phyloP scores from a whole-genome alignment of 345 rosid species.

The Anastatica hierochuntica region DNA sequence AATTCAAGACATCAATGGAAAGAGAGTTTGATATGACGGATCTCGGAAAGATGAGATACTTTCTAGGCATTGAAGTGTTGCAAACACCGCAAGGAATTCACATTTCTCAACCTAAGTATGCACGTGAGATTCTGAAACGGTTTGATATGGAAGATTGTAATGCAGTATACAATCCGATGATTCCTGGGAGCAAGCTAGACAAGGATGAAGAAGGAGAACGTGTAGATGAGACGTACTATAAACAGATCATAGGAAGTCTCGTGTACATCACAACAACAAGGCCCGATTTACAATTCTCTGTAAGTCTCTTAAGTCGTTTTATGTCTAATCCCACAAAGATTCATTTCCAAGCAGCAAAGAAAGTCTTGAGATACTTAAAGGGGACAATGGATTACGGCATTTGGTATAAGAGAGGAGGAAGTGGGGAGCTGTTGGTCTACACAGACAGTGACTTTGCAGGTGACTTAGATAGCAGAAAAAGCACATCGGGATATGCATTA shows the following conservation, averaged over 20 bases:
- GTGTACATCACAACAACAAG: not conserved
- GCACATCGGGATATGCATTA: not conserved
- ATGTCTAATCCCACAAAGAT: not conserved
- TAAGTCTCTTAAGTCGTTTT: not conserved
- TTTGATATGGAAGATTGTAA: not conserved
- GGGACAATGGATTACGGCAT: not conserved
- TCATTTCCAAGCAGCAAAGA: not conserved
- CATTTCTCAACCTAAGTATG: not conserved
- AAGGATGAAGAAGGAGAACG: not conserved
- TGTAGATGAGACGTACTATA: not conserved
- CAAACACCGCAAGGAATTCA: not conserved
- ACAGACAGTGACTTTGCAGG: not conserved
- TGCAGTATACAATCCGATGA: not conserved
- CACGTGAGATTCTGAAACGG: not conserved
- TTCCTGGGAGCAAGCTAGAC: not conserved
- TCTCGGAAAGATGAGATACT: not conserved
- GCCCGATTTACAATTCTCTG: not conserved
- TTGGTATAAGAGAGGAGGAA: not conserved
- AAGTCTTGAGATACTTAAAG: not conserved
- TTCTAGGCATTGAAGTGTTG: not conserved
- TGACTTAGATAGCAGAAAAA: not conserved
- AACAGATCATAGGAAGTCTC: not conserved
- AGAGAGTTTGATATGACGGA: not conserved
- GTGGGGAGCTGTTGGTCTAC: not conserved
- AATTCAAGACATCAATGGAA: not conserved